Percentiles rank a stretch among this genome's conserved stretches.
Evolutionary conservation across 2,329 filamentous ascomycete species (phyloP).

Genomic region (Neofusicoccum umdonicola): DNA sequence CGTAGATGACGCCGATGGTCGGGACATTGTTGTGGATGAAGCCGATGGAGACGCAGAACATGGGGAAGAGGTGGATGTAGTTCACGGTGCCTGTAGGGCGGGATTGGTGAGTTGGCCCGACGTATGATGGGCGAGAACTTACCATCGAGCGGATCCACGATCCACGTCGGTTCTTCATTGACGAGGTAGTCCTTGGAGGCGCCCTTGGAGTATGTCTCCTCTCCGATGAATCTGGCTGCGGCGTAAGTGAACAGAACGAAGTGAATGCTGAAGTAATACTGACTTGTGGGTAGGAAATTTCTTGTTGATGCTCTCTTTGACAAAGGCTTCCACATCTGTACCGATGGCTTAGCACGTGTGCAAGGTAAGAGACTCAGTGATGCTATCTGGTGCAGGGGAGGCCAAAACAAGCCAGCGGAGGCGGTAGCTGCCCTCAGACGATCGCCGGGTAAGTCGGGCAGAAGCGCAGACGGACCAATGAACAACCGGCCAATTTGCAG

Average conservation of each 20-base stretch:
- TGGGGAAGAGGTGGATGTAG: constrained; percentile 76
- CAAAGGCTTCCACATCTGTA: constrained; percentile 69
- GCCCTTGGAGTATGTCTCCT: constrained; percentile 72
- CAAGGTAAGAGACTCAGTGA: not conserved
- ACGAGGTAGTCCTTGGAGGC: constrained; percentile 68
- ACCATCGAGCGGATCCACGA: constrained; percentile 74
- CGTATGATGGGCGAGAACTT: constrained; percentile 13
- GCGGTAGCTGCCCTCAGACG: too few relatives aligned
- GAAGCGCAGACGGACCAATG: not conserved
- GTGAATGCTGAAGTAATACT: constrained; percentile 27
- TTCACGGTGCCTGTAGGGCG: constrained; percentile 63
- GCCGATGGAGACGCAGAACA: constrained; percentile 77
- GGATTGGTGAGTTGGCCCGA: constrained; percentile 1
- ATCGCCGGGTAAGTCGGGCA: not conserved
- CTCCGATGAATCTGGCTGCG: constrained; percentile 64
- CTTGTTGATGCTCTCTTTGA: constrained; percentile 57
- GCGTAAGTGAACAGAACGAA: not conserved
- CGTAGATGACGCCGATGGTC: constrained; percentile 69
- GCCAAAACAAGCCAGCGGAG: too few relatives aligned
- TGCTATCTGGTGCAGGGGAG: too few relatives aligned
- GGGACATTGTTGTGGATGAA: constrained; percentile 61
- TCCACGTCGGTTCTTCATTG: constrained; percentile 65
- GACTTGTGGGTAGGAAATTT: constrained; percentile 67
- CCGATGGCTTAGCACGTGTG: constrained; percentile 17
- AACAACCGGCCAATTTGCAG: constrained; percentile 13